Evolutionary conservation across 2,329 filamentous ascomycete species (phyloP).

Genomic region (Fusarium sarcochroum): DNA sequence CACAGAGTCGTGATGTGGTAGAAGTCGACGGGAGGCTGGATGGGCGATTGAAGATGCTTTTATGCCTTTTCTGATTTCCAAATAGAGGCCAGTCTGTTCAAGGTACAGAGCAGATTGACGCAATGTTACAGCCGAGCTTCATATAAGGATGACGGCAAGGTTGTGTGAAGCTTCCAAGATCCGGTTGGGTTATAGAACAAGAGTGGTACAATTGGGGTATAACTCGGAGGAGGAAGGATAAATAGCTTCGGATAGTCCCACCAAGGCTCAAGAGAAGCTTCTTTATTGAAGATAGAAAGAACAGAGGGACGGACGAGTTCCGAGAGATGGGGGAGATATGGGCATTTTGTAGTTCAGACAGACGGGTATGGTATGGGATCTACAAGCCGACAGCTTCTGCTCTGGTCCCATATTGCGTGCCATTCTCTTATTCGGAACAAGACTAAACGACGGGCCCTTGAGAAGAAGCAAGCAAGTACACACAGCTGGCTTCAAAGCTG

Average conservation of each 20-base stretch:
- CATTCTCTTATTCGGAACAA: constrained; percentile 27
- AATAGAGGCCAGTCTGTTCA: constrained; percentile 25
- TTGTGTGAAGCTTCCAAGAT: constrained; percentile 16
- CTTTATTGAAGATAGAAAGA: constrained; percentile 36
- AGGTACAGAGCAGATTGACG: constrained; percentile 16
- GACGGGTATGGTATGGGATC: constrained; percentile 28
- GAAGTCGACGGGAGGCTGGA: constrained; percentile 15
- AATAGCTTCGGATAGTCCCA: constrained; percentile 22
- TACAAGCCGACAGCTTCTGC: constrained; percentile 33
- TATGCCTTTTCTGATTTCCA: constrained; percentile 29
- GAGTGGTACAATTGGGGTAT: constrained; percentile 15
- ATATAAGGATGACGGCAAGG: constrained; percentile 1
- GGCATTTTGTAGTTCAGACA: constrained; percentile 47
- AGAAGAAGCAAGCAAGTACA: constrained; percentile 27
- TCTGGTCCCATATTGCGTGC: constrained; percentile 30
- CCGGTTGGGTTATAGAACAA: constrained; percentile 11
- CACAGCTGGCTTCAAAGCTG: constrained; percentile 34
- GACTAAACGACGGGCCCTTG: constrained; percentile 39
- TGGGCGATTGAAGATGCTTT: constrained; percentile 11
- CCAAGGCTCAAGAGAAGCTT: constrained; percentile 24
- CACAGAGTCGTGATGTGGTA: constrained; percentile 25
- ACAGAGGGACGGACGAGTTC: constrained; percentile 30
- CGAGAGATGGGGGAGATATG: constrained; percentile 41
- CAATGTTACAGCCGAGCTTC: constrained; percentile 7
- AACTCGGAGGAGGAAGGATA: constrained; percentile 7